phyloP scores from a whole-genome alignment of 1,284 basidiomycete genomes.

The Ganoderma meredithae region DNA sequence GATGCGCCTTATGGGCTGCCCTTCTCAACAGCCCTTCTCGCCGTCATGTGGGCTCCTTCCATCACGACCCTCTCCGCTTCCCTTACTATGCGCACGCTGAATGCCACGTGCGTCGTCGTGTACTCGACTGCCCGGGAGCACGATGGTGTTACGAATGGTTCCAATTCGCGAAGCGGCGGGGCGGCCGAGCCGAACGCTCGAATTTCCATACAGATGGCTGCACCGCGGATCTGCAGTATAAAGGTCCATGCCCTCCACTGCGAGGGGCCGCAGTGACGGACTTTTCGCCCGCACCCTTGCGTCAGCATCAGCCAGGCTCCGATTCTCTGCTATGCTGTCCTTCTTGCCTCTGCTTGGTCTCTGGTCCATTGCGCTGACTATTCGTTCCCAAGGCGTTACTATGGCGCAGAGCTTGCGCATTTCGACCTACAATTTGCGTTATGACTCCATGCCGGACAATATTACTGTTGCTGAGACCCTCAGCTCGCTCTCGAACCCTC shows the following conservation, averaged over 20 bases:
- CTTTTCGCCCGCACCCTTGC: background rate
- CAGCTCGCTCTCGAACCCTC: slow-evolving; percentile 51
- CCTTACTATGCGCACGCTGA: slow-evolving; percentile 12
- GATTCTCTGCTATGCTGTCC: slow-evolving; percentile 1
- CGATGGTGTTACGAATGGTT: background rate
- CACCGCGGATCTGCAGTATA: slow-evolving; percentile 1
- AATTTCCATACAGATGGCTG: background rate
- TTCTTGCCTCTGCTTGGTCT: slow-evolving; percentile 67
- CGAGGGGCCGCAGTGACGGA: background rate
- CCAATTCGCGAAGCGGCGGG: background rate
- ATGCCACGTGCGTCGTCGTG: background rate
- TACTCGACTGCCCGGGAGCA: background rate
- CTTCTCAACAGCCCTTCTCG: slow-evolving; percentile 17
- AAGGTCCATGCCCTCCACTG: background rate
- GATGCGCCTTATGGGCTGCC: slow-evolving; percentile 13
- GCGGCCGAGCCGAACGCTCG: background rate
- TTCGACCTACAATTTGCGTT: slow-evolving; percentile 62
- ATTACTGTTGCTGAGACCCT: slow-evolving; percentile 57
- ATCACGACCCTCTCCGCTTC: slow-evolving; percentile 26
- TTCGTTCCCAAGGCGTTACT: slow-evolving; percentile 7
- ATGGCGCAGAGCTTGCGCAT: slow-evolving; percentile 45
- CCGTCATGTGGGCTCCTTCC: slow-evolving; percentile 28
- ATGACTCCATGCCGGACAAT: slow-evolving; percentile 58
- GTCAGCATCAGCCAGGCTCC: background rate
- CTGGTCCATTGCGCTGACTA: slow-evolving; percentile 23